Conservation (phyloP, 768 basidiomycete species). For the Mycena vulgaris region DNA sequence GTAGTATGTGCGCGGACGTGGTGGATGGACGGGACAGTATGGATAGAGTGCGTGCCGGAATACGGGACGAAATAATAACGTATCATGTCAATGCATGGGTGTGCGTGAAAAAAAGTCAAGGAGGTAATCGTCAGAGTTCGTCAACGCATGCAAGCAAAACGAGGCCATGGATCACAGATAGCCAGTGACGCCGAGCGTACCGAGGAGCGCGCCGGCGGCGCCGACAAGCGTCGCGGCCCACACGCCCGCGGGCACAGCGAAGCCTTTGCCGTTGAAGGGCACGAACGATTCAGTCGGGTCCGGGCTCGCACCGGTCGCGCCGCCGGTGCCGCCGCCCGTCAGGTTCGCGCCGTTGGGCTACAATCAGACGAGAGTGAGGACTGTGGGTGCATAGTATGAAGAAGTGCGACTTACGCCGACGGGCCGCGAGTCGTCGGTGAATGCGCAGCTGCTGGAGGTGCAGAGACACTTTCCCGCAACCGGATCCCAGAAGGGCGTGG, state of each 20-base stretch:
- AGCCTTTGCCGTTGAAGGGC: slow-evolving; percentile 61
- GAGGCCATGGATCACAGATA: neutral
- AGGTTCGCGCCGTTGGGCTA: slow-evolving; percentile 75
- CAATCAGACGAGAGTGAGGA: neutral
- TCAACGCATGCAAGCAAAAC: too few species aligned
- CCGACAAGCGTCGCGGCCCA: slow-evolving; percentile 36
- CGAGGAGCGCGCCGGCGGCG: slow-evolving; percentile 34
- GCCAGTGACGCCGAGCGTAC: slow-evolving; percentile 32
- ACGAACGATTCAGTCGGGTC: slow-evolving; percentile 55
- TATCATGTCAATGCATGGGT: neutral
- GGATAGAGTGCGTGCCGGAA: neutral
- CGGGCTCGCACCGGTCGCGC: slow-evolving; percentile 37
- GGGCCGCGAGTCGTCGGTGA: slow-evolving; percentile 73
- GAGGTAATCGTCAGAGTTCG: neutral
- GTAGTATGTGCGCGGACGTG: neutral
- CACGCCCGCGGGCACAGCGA: slow-evolving; percentile 30
- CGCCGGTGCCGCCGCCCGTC: slow-evolving; percentile 67
- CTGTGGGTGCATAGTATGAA: too few species aligned
- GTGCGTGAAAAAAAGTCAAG: neutral
- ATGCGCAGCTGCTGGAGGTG: slow-evolving; percentile 68
- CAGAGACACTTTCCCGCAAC: slow-evolving; percentile 77
- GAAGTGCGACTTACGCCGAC: slow-evolving; percentile 59
- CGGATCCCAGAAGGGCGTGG: slow-evolving; percentile 88
- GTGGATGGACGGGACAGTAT: neutral
- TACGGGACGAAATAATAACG: neutral